Evolutionary conservation across 805 yeast species (phyloP).

Genomic region (Naumovozyma dairenensis): DNA sequence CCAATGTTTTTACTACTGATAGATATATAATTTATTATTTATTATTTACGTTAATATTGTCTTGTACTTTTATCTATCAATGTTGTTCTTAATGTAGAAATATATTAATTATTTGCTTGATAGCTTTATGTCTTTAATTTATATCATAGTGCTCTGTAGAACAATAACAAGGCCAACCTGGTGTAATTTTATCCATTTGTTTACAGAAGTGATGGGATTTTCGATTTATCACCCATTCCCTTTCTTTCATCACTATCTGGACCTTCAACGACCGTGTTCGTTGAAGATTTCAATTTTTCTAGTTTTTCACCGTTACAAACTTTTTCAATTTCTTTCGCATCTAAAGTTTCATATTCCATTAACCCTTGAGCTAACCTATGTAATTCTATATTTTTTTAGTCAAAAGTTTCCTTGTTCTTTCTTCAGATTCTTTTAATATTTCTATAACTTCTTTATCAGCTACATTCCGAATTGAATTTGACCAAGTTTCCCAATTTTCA

Average conservation of each 20-base stretch:
- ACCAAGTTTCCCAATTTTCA: constrained; percentile 94
- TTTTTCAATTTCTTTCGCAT: constrained; percentile 80
- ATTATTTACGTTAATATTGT: too few relatives aligned
- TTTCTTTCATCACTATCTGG: constrained; percentile 39
- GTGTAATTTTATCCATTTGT: too few relatives aligned
- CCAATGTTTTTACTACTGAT: too few relatives aligned
- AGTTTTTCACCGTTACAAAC: constrained; percentile 73
- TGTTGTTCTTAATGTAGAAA: too few relatives aligned
- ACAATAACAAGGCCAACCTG: too few relatives aligned
- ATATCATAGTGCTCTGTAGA: constrained; percentile 2
- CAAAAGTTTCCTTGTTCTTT: constrained; percentile 64
- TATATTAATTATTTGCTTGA: too few relatives aligned
- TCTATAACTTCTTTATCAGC: constrained; percentile 90
- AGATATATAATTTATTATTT: too few relatives aligned
- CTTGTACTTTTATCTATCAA: too few relatives aligned
- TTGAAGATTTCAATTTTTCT: constrained; percentile 53
- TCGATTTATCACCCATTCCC: constrained; percentile 26
- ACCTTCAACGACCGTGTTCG: constrained; percentile 66
- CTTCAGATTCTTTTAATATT: constrained; percentile 64
- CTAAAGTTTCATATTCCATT: constrained; percentile 89
- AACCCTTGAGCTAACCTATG: constrained; percentile 86
- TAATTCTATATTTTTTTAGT: constrained; percentile 55
- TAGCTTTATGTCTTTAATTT: not conserved
- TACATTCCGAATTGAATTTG: constrained; percentile 72
- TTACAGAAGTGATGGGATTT: constrained; percentile 25